Conservation (phyloP, 352 stramenopile genomes). For the Elongisporangium senticosum region DNA sequence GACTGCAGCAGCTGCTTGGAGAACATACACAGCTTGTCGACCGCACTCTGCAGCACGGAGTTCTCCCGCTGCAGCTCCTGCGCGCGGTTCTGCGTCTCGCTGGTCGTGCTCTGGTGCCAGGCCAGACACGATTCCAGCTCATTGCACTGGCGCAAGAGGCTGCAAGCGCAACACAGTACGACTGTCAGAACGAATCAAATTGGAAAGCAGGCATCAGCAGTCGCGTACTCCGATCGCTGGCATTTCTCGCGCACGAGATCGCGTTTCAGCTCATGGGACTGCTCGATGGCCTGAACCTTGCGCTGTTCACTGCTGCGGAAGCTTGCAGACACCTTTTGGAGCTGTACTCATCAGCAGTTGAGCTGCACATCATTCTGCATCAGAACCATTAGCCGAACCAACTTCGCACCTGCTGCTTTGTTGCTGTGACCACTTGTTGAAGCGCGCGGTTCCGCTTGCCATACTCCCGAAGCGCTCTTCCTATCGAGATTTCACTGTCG, state of each 20-base stretch:
- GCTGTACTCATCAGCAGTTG: constrained; percentile 8
- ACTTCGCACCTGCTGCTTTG: constrained; percentile 27
- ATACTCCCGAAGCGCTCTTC: constrained; percentile 45
- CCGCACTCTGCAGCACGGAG: constrained; percentile 32
- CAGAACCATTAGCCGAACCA: background rate
- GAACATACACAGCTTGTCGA: constrained; percentile 49
- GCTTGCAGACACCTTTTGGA: constrained; percentile 22
- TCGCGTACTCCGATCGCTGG: constrained; percentile 47
- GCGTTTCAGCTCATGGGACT: constrained; percentile 37
- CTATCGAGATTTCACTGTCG: constrained; percentile 33
- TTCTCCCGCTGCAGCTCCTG: constrained; percentile 46
- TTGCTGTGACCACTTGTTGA: constrained; percentile 27
- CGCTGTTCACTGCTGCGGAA: constrained; percentile 34
- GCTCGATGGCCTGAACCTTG: constrained; percentile 24
- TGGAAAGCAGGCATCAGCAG: background rate
- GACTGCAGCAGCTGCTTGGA: constrained; percentile 37
- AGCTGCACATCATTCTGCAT: background rate
- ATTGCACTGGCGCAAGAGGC: constrained; percentile 41
- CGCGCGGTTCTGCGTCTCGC: constrained; percentile 25
- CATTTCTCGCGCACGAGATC: constrained; percentile 48
- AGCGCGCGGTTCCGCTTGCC: constrained; percentile 43
- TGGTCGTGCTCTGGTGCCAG: constrained; percentile 27
- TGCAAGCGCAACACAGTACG: constrained; percentile 6
- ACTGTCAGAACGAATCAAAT: background rate
- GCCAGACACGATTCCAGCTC: constrained; percentile 48